Evolutionary conservation across 192 early-diverging fungal genomes (phyloP).

Genomic region (Umbelopsis sp.): DNA sequence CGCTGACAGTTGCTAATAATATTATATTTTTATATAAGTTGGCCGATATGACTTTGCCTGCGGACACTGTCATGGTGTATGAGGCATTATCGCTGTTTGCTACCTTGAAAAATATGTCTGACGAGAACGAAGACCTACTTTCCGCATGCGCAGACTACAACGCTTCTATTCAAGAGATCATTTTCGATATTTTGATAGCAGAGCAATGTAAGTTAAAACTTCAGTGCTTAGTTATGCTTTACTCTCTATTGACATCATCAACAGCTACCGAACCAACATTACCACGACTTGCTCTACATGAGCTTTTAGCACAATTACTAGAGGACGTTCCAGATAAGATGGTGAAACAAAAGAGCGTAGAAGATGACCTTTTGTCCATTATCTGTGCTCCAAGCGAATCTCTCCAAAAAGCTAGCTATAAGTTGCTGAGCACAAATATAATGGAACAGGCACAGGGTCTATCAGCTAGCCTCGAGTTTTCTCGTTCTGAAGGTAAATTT

Average conservation of each 20-base stretch:
- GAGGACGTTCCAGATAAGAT: conserved; percentile 26
- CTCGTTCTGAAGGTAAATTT: conserved; percentile 16
- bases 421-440: conserved; percentile 30
- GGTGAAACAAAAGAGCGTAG: neutral
- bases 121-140: conserved; percentile 17
- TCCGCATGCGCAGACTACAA: neutral
- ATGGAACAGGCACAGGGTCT: conserved; percentile 23
- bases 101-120: neutral
- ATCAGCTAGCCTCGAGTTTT: conserved; percentile 43
- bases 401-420: conserved; percentile 44
- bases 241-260: neutral
- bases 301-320: conserved; percentile 21
- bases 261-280: neutral
- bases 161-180: neutral
- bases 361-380: neutral
- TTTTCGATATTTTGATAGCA: neutral
- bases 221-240: neutral
- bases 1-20: neutral
- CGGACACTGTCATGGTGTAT: conserved; percentile 22
- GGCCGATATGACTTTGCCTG: neutral
- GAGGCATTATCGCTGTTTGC: conserved; percentile 16
- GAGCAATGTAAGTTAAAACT: neutral
- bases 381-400: conserved; percentile 34
- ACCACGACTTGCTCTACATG: conserved; percentile 24
- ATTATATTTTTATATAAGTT: neutral